phyloP scores from a whole-genome alignment of 208 protist species.

The Paratrypanosoma confusum region DNA sequence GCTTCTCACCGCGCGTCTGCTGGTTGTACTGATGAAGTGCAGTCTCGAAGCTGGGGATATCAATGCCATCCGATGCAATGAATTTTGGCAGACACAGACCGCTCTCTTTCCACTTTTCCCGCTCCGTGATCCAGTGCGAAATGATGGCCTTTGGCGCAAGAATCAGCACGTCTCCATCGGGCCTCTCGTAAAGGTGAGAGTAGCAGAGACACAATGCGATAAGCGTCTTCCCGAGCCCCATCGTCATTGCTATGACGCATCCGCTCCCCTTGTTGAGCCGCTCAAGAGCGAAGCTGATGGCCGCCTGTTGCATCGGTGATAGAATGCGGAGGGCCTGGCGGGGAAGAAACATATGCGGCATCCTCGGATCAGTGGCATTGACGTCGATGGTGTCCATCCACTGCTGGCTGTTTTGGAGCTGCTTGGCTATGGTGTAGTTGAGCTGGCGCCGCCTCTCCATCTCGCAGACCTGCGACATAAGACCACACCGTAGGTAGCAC shows the following conservation, averaged over 20 bases:
- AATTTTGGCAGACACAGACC: constrained; percentile 54
- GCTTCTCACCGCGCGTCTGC: constrained; percentile 13
- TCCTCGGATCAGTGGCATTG: constrained; percentile 29
- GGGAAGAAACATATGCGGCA: constrained; percentile 61
- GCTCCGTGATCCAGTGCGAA: constrained; percentile 57
- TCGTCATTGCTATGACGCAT: constrained; percentile 75
- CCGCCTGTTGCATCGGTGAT: constrained; percentile 54
- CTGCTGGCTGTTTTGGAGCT: constrained; percentile 8
- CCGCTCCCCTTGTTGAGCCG: constrained; percentile 44
- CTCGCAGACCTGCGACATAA: constrained; percentile 68
- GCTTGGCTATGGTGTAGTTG: constrained; percentile 25
- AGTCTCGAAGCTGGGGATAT: constrained; percentile 29
- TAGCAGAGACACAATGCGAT: constrained; percentile 67
- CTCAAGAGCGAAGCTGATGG: constrained; percentile 61
- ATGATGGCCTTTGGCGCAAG: constrained; percentile 75
- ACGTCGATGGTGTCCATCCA: constrained; percentile 39
- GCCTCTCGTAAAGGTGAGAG: constrained; percentile 36
- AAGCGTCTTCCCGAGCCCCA: constrained; percentile 88
- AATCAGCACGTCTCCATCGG: constrained; percentile 56
- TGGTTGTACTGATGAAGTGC: constrained; percentile 37
- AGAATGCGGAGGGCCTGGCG: constrained; percentile 26
- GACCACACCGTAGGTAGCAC: constrained; percentile 73
- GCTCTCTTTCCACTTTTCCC: constrained; percentile 53
- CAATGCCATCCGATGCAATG: constrained; percentile 39
- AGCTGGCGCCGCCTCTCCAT: constrained; percentile 57